Evolutionary conservation across 345 rosid genomes (phyloP).

Genomic region (Durio zibethinus): DNA sequence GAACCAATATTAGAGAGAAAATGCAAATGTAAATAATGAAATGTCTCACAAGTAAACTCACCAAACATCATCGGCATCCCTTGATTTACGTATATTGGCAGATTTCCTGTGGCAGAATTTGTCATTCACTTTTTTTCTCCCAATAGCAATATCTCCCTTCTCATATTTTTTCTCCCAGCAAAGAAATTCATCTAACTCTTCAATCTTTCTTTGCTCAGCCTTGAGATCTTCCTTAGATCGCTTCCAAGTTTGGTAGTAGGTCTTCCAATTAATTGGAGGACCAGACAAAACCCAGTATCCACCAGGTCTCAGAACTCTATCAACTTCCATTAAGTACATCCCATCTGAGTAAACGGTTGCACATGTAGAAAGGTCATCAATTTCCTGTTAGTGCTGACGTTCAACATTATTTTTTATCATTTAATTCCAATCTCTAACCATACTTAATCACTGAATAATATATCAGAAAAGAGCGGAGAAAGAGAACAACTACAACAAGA

Average conservation of each 20-base stretch:
- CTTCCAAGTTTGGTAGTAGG: constrained; percentile 82
- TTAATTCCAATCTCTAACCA: not conserved
- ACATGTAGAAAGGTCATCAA: constrained; percentile 19
- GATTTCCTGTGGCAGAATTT: constrained; percentile 54
- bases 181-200: constrained; percentile 72
- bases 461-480: not conserved
- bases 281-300: constrained; percentile 98
- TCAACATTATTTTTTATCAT: not conserved
- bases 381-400: not conserved
- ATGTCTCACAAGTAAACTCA: constrained; percentile 30
- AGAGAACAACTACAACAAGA: constrained; percentile 4
- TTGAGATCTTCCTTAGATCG: constrained; percentile 70
- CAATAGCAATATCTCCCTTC: constrained; percentile 90
- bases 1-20: not conserved
- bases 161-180: constrained; percentile 99
- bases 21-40: not conserved
- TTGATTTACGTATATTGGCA: constrained; percentile 45
- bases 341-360: constrained; percentile 56
- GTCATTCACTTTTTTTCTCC: constrained; percentile 63
- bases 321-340: constrained; percentile 84
- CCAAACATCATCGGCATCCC: constrained; percentile 72
- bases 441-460: not conserved
- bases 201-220: constrained; percentile 81
- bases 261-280: constrained; percentile 97
- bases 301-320: constrained; percentile 94